These are phyloP conservation scores for Claviceps purpurea DNA, from an alignment of 2,329 filamentous ascomycete species.

Conservation along the genomic window DNA sequence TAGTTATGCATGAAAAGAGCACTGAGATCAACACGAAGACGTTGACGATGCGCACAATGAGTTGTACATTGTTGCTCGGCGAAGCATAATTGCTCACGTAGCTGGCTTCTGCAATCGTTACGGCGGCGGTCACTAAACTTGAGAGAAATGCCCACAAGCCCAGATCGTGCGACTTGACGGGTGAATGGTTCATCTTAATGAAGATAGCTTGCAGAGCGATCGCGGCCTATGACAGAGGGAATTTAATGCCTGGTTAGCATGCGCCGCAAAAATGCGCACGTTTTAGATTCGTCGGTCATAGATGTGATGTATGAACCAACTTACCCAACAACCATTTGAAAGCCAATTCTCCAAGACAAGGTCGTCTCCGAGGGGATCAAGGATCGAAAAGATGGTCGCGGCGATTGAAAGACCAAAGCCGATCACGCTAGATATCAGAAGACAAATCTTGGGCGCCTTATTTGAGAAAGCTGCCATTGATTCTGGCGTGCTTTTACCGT, in stretches of 20 bases:
- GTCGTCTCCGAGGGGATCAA: constrained; percentile 20
- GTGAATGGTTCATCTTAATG: constrained; percentile 34
- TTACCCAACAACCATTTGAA: constrained; percentile 48
- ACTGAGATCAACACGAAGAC: constrained; percentile 31
- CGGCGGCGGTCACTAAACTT: constrained; percentile 27
- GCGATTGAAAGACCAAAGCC: constrained; percentile 44
- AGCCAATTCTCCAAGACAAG: constrained; percentile 46
- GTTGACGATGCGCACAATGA: constrained; percentile 34
- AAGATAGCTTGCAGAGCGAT: constrained; percentile 38
- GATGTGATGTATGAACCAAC: constrained; percentile 14
- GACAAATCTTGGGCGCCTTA: constrained; percentile 38
- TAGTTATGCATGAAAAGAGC: constrained; percentile 33
- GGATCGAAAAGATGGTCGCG: constrained; percentile 38
- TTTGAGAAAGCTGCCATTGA: constrained; percentile 50
- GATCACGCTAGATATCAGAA: constrained; percentile 38
- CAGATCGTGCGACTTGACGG: constrained; percentile 38
- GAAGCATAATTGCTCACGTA: constrained; percentile 18
- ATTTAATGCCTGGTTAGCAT: background rate
- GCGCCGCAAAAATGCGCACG: background rate
- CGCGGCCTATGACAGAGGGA: constrained; percentile 25
- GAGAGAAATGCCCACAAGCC: constrained; percentile 40
- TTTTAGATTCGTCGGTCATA: background rate
- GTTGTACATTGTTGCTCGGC: constrained; percentile 23
- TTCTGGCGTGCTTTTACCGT: constrained; percentile 54
- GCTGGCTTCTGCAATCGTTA: constrained; percentile 32